Base-by-base conservation (phyloP, 2,329 filamentous ascomycete species). In the Metarhizium guizhouense region DNA sequence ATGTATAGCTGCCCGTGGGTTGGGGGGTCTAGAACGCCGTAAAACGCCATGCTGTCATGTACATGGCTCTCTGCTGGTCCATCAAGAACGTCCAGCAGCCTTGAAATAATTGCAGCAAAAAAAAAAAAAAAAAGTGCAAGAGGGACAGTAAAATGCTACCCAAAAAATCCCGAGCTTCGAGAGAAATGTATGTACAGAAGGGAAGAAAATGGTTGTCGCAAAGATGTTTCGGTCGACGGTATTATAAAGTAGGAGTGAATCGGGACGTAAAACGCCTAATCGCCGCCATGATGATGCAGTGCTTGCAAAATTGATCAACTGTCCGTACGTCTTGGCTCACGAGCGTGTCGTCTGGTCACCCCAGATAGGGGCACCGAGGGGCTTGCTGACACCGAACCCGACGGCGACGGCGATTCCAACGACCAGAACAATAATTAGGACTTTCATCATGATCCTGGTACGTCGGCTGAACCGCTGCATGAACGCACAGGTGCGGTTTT, bases 351-450 rank as follows among this genome's bases (percentile, higher is more conserved):
- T 51, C 5, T 55, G 55, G 43, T 69, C 68, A 64, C 74, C 68
- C 81, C 81, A 85, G 60, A 84, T 80, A 16, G 75, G 74, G n/a
- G 81, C 81, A 13, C 78, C 77, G 1, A 84, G 71, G 3, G 80
- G 76, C 67, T 81, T 84, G 73, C 80, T 84, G 61, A 85, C 73
- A 51, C 82, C 82, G 49, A 85, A 74, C 25, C 82, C 82, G 25
- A 85, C 70, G 47, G 73, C 79, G 10, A 84, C 74, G 14, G 77
- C 80, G 52, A 78, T 66, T 52, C 79, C 79, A 5, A 84, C 64
- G 20, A 83, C 71, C 30, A 83, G 65, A 4, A 82, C 59, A 3
- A 72, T 72, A 51, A 83, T 76, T 47, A 76, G 60, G n/a, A 85
- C 67, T 70, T 83, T 83, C 61, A 71, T 71, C 40, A 78, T 70